Evolutionary conservation across 345 rosid species (phyloP).

Genomic region (Conringia planisiliqua): DNA sequence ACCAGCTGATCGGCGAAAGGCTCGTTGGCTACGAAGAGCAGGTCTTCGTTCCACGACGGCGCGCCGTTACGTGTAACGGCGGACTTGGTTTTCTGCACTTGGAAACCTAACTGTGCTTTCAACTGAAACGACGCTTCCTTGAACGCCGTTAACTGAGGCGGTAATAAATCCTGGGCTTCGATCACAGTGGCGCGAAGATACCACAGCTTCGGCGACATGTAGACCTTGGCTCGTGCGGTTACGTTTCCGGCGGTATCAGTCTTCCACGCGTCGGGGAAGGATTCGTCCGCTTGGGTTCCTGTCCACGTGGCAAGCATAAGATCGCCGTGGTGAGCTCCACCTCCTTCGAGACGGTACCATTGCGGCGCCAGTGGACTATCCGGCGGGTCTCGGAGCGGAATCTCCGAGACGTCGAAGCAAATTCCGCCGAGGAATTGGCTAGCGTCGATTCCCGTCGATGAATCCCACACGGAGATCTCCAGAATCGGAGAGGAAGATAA

Average conservation of each 20-base stretch:
- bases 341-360: constrained; percentile 88
- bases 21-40: constrained; percentile 78
- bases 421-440: constrained; percentile 68
- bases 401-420: constrained; percentile 74
- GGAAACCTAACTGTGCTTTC: constrained; percentile 75
- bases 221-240: constrained; percentile 70
- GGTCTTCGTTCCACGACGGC: constrained; percentile 84
- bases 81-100: constrained; percentile 64
- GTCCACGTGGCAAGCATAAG: constrained; percentile 96
- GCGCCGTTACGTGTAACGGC: constrained; percentile 54
- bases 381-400: constrained; percentile 87
- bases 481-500: constrained; percentile 48
- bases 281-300: constrained; percentile 93
- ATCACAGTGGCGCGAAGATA: constrained; percentile 68
- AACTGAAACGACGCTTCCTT: constrained; percentile 58
- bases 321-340: constrained; percentile 57
- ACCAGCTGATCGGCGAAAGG: constrained; percentile 53
- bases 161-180: constrained; percentile 67
- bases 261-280: constrained; percentile 92
- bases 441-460: constrained; percentile 20
- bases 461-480: constrained; percentile 68
- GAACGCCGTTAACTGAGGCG: constrained; percentile 39
- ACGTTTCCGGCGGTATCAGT: constrained; percentile 67
- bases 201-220: constrained; percentile 85
- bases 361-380: constrained; percentile 95